Percentiles rank a stretch among this genome's conserved stretches.
Conservation (phyloP, 2,329 filamentous ascomycete genomes). For the Pseudovirgaria hyperparasitica region DNA sequence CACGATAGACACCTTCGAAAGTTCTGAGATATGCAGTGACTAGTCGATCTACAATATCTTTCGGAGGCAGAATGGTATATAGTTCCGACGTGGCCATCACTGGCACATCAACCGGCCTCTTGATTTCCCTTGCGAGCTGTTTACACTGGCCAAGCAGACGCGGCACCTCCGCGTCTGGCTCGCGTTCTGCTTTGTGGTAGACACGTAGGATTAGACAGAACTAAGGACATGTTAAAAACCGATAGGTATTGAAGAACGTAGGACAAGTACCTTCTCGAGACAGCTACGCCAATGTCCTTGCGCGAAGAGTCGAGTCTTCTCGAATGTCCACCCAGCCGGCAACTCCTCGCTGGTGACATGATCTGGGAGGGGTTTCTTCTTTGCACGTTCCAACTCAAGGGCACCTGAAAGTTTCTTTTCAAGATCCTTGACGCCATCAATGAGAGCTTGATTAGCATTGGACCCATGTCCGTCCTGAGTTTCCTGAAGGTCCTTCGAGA, state of each 20-base stretch:
- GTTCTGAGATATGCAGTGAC: constrained; percentile 38
- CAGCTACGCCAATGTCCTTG: constrained; percentile 41
- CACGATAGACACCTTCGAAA: constrained; percentile 34
- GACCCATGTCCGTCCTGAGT: too few relatives aligned
- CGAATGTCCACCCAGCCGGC: too few relatives aligned
- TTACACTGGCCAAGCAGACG: too few relatives aligned
- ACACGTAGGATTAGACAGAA: constrained; percentile 24
- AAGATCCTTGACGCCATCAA: too few relatives aligned
- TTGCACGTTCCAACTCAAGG: too few relatives aligned
- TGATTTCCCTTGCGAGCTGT: constrained; percentile 38
- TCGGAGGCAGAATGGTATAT: constrained; percentile 34
- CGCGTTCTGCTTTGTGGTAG: constrained; percentile 33
- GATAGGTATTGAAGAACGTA: constrained; percentile 11
- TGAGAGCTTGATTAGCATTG: too few relatives aligned
- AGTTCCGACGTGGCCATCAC: constrained; percentile 36
- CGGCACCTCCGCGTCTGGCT: too few relatives aligned
- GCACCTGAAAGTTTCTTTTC: too few relatives aligned
- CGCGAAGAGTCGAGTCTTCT: constrained; percentile 45
- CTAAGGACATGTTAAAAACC: constrained; percentile 16
- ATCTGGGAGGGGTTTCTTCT: too few relatives aligned
- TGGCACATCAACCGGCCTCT: constrained; percentile 31
- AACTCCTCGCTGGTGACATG: too few relatives aligned
- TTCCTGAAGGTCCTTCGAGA: too few relatives aligned
- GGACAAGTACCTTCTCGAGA: constrained; percentile 26
- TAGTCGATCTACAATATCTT: constrained; percentile 33